Percentiles rank a stretch among this genome's conserved stretches.
Conservation (phyloP, 1,139 yeast species). For the Entelexis paramagnoliae region DNA sequence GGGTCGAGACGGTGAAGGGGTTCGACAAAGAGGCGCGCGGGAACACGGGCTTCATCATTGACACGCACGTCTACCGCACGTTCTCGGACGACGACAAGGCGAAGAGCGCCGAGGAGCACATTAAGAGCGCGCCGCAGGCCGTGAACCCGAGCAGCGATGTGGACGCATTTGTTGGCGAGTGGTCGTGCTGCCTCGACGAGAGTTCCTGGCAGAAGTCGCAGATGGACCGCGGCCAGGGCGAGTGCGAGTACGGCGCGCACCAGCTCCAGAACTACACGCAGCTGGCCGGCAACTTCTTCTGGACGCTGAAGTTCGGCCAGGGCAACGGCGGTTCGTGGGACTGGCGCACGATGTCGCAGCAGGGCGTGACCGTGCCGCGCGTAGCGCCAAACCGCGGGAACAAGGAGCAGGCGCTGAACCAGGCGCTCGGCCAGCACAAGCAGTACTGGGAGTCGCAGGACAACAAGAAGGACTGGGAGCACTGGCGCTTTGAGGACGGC, state of each 20-base stretch:
- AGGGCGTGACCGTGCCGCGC: conserved; percentile 36
- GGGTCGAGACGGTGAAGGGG: conserved; percentile 59
- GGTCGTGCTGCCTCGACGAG: conserved; percentile 76
- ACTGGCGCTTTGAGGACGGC: conserved; percentile 71
- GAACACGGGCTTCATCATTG: conserved; percentile 54
- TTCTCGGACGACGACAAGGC: conserved; percentile 64
- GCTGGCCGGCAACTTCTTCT: conserved; percentile 64
- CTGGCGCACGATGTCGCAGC: conserved; percentile 61
- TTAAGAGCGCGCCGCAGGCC: conserved; percentile 28
- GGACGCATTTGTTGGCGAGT: conserved; percentile 80
- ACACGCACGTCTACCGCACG: conserved; percentile 78
- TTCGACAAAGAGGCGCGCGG: conserved; percentile 26
- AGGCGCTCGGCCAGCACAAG: conserved; percentile 41
- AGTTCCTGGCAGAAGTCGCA: conserved; percentile 51
- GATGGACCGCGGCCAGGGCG: conserved; percentile 38
- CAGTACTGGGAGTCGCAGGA: conserved; percentile 61
- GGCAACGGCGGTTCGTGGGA: conserved; percentile 99
- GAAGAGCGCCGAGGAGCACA: conserved; percentile 53
- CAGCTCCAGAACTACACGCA: conserved; percentile 36
- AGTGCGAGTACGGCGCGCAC: conserved; percentile 38
- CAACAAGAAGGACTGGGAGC: conserved; percentile 56
- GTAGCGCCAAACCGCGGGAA: conserved; percentile 32
- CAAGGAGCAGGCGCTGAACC: conserved; percentile 34
- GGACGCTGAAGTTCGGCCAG: conserved; percentile 80
- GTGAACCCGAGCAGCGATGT: conserved; percentile 35